Percentiles rank a stretch among this genome's conserved stretches.
Conservation (phyloP, 2,329 filamentous ascomycete species). For the Botrytis fragariae region DNA sequence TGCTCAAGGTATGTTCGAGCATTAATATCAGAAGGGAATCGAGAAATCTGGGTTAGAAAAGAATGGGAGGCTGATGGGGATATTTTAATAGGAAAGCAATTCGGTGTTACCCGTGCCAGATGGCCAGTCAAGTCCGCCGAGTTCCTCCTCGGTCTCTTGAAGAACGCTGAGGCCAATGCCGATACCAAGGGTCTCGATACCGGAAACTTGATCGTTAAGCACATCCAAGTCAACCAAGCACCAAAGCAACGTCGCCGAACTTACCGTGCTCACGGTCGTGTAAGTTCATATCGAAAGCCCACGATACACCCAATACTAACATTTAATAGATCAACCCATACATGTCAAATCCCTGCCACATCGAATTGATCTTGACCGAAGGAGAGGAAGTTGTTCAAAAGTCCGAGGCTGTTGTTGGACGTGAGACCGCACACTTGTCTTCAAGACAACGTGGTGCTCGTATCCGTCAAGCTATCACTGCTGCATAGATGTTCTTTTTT, state of each 20-base stretch:
- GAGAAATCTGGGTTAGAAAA: not conserved
- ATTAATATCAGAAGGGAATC: not conserved
- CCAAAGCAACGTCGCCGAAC: conserved; percentile 99
- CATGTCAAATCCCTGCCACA: conserved; percentile 99
- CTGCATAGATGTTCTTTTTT: conserved; percentile 51
- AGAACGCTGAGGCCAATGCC: conserved; percentile 96
- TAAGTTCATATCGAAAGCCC: conserved; percentile 55
- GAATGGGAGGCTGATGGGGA: conserved; percentile 28
- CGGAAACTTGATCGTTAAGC: conserved; percentile 96
- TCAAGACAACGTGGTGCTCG: conserved; percentile 86
- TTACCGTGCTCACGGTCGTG: conserved; percentile 99
- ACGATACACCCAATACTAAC: not conserved
- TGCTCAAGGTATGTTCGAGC: conserved; percentile 82
- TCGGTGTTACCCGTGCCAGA: conserved; percentile 95
- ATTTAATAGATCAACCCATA: conserved; percentile 90
- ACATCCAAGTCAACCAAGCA: conserved; percentile 99
- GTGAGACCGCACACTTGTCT: conserved; percentile 63
- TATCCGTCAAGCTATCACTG: conserved; percentile 62
- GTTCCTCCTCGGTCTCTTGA: conserved; percentile 94
- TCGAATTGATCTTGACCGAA: conserved; percentile 99
- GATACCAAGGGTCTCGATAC: conserved; percentile 97
- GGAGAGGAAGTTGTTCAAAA: conserved; percentile 95
- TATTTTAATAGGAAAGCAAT: conserved; percentile 78
- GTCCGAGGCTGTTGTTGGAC: conserved; percentile 65
- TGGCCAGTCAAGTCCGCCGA: conserved; percentile 99